Evolutionary conservation across 1,284 basidiomycete species (phyloP), one percentile per base, ranked within the genome.

Genomic region (Trichosporon coremiiforme): DNA sequence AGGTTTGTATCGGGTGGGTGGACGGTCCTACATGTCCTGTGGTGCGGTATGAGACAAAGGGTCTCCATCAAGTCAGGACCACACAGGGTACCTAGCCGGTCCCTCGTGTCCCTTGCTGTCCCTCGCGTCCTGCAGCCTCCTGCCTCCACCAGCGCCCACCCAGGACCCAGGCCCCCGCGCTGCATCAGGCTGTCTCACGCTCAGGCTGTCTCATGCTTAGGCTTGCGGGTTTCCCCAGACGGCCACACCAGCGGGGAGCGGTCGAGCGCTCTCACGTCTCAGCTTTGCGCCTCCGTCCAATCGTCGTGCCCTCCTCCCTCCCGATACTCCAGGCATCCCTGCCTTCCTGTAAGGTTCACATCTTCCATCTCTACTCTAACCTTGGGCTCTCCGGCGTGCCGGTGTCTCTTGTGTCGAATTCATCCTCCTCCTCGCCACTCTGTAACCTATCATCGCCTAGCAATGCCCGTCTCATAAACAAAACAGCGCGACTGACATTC

Each of bases 181-280:
- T 33, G 33, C 41, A 45, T 4, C 41, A n/a, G n/a, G n/a, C n/a
- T n/a, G n/a, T n/a, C n/a, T n/a, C n/a, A n/a, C 1, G 15, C 41
- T 17, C 7, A 15, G 2, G 41, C 41, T 17, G 38, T 2, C 38
- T 12, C 36, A 38, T 12, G 41, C 38, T 41, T n/a, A n/a, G n/a
- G n/a, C n/a, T n/a, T n/a, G n/a, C n/a, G n/a, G n/a, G n/a, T 41
- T 12, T 13, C 45, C 17, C 17, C 45, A 47, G 45, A n/a, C 45
- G n/a, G 45, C 45, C 45, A 20, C 47, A 17, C 25, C 31, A 33
- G 15, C 31, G 15, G 57, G 57, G 57, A 60, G 57, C 57, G 29
- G 57, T n/a, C 57, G 29, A 33, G 47, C 57, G 57, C 31, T 60
- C 57, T 60, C 57, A 33, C 57, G 57, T 60, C 57, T 60, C 57